A percentile compares a stretch with the other conserved stretches of the same genome.
phyloP scores from a whole-genome alignment of 2,329 filamentous ascomycete genomes.

The Colletotrichum sp. region DNA sequence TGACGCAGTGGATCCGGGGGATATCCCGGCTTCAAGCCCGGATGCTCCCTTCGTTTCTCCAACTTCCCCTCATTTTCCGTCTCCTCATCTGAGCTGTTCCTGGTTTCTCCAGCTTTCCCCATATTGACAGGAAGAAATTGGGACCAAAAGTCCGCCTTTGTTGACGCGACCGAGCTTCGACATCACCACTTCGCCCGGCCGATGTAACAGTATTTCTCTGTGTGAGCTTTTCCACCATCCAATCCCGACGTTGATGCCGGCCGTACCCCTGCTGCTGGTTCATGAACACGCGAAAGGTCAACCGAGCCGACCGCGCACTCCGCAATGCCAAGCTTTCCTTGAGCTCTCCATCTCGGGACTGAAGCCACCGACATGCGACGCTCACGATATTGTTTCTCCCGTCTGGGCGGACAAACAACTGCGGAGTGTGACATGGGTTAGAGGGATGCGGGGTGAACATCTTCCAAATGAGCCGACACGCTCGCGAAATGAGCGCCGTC shows the following conservation, averaged over 20 bases:
- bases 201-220: constrained; percentile 6
- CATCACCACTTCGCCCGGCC: not conserved
- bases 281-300: not conserved
- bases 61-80: constrained; percentile 12
- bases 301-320: not conserved
- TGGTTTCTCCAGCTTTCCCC: constrained; percentile 6
- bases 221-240: not conserved
- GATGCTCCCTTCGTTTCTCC: constrained; percentile 5
- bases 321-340: not conserved
- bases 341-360: constrained; percentile 1
- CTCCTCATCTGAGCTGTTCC: not conserved
- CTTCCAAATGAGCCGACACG: not conserved
- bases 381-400: not conserved
- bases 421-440: not conserved
- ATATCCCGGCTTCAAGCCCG: constrained; percentile 4
- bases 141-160: not conserved
- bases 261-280: not conserved
- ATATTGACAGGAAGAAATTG: not conserved
- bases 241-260: not conserved
- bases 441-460: not conserved
- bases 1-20: constrained; percentile 11
- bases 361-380: constrained; percentile 17
- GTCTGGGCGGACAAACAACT: not conserved
- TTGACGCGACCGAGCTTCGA: not conserved
- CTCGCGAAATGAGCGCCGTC: not conserved